A percentile compares a stretch with the other conserved stretches of the same genome.
Conservation (phyloP, 164 flowering plant genomes). For the grape (Vitis vinifera) region DNA sequence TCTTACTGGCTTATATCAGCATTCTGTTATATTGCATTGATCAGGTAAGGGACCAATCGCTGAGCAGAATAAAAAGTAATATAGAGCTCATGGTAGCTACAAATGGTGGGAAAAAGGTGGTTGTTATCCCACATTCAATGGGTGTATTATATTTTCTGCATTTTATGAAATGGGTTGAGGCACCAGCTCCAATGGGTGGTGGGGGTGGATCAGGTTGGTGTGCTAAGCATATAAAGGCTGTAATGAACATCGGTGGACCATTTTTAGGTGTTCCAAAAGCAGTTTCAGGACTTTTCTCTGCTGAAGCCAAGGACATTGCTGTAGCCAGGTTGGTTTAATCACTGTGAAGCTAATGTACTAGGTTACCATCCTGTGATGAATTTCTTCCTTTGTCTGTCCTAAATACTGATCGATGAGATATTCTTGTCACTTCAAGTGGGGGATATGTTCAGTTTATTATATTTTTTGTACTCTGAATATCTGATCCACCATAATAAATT, state of each 20-base stretch:
- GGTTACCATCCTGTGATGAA: too few relatives aligned
- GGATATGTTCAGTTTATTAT: too few relatives aligned
- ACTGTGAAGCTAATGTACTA: too few relatives aligned
- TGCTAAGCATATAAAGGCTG: slow-evolving; percentile 58
- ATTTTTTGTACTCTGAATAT: too few relatives aligned
- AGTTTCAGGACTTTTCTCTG: slow-evolving; percentile 76
- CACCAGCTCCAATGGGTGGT: slow-evolving; percentile 72
- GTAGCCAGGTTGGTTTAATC: slow-evolving; percentile 54
- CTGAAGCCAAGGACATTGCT: slow-evolving; percentile 86
- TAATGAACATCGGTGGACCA: slow-evolving; percentile 79
- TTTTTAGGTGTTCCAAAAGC: slow-evolving; percentile 91
- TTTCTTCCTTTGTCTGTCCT: too few relatives aligned
- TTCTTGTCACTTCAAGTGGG: too few relatives aligned
- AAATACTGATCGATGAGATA: too few relatives aligned
- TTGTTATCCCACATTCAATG: slow-evolving; percentile 66
- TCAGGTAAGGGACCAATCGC: slow-evolving; percentile 56
- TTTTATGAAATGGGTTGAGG: slow-evolving; percentile 74
- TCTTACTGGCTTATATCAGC: too few relatives aligned
- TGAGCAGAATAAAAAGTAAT: slow-evolving; percentile 60
- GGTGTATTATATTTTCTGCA: slow-evolving; percentile 62
- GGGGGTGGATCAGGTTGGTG: slow-evolving; percentile 74
- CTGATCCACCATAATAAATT: too few relatives aligned
- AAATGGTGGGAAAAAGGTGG: slow-evolving; percentile 55
- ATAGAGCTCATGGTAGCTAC: slow-evolving; percentile 63
- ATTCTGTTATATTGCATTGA: slow-evolving; percentile 1